Base-by-base conservation (phyloP, 306 rosid genomes). In the Dalbergia cochinchinensis region DNA sequence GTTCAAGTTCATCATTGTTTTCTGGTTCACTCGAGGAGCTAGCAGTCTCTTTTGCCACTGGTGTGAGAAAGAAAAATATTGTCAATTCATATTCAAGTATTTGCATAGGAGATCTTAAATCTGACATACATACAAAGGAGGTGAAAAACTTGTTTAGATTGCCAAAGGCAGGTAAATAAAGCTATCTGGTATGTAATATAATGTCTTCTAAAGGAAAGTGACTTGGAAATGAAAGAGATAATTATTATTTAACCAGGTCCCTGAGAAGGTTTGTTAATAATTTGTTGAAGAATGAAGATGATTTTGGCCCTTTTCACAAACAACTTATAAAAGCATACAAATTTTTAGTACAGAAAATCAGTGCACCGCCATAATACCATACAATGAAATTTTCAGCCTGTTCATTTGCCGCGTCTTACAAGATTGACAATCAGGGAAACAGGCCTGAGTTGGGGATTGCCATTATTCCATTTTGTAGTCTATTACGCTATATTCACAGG, bases 1-100 rank as follows among this genome's bases (percentile, higher is more conserved):
- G 98, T 84, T 96, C 99, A 62, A 96, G 80, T 87, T 96, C 99
- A 34, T 96, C 99, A 47, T 70, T 91, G 89, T 74, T 90, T 74
- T 96, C 98, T 10, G 89, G 88, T 77, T 93, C 97, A 26, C 89
- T 88, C 58, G 97, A 92, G 63, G 97, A 90, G 55, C 74, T 67
- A 48, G 83, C 77, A 51, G 78, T 77, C 75, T 82, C 88, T 78
- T 82, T 85, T 61, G 94, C 94, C 97, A 92, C 97, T 94, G 87
- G 76, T 64, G 74, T 64, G 80, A 89, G 51, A 70, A 79, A 77
- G 67, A 63, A 85, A 64, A 80, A 66, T 26, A 79, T 53, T 39
- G 68, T 74, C 65, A 83, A 59, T 55, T 67, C 63, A 74, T 35
- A 79, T 73, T 65, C 47, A 71, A 60, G 65, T 13, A 65, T 48